Percentiles rank a stretch among this genome's conserved stretches.
These are phyloP conservation scores for Ganoderma meredithae DNA, from an alignment of 1,284 basidiomycete genomes.

Conservation along the genomic window DNA sequence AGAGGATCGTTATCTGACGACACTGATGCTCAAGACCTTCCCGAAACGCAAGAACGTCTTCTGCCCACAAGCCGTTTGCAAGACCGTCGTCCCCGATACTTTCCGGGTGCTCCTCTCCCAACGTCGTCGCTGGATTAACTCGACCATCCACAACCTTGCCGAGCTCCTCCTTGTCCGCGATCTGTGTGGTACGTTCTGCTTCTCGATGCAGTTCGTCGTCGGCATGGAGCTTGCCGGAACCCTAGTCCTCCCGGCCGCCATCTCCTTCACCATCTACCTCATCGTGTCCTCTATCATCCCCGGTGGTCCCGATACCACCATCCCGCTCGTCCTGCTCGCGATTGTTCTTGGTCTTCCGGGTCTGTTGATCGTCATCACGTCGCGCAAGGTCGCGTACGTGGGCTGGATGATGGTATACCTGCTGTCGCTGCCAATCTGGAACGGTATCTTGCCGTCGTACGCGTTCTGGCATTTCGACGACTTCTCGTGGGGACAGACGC, in stretches of 20 bases:
- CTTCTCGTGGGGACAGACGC: slow-evolving; percentile 98
- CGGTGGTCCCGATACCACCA: slow-evolving; percentile 80
- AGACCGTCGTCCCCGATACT: slow-evolving; percentile 96
- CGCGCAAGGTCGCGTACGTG: slow-evolving; percentile 92
- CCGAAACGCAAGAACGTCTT: slow-evolving; percentile 99
- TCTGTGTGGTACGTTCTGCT: slow-evolving; percentile 95
- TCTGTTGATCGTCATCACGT: slow-evolving; percentile 93
- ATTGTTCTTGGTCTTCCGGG: slow-evolving; percentile 97
- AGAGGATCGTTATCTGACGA: slow-evolving; percentile 98
- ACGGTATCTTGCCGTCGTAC: slow-evolving; percentile 93
- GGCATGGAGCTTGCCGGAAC: slow-evolving; percentile 98
- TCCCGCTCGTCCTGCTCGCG: slow-evolving; percentile 93
- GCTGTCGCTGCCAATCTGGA: slow-evolving; percentile 94
- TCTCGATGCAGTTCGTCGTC: slow-evolving; percentile 97
- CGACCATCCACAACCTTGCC: slow-evolving; percentile 96
- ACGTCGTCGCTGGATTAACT: slow-evolving; percentile 99
- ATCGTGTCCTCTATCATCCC: slow-evolving; percentile 89
- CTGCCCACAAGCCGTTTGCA: slow-evolving; percentile 97
- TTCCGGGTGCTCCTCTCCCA: slow-evolving; percentile 95
- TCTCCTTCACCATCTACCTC: slow-evolving; percentile 94
- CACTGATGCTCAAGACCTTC: slow-evolving; percentile 97
- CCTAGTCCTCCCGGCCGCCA: slow-evolving; percentile 95
- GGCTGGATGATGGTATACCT: slow-evolving; percentile 98
- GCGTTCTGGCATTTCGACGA: slow-evolving; percentile 99
- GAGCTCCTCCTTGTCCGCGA: slow-evolving; percentile 95